Evolutionary conservation across 495 filamentous ascomycete species (phyloP).

Genomic region (Neurospora sp.): DNA sequence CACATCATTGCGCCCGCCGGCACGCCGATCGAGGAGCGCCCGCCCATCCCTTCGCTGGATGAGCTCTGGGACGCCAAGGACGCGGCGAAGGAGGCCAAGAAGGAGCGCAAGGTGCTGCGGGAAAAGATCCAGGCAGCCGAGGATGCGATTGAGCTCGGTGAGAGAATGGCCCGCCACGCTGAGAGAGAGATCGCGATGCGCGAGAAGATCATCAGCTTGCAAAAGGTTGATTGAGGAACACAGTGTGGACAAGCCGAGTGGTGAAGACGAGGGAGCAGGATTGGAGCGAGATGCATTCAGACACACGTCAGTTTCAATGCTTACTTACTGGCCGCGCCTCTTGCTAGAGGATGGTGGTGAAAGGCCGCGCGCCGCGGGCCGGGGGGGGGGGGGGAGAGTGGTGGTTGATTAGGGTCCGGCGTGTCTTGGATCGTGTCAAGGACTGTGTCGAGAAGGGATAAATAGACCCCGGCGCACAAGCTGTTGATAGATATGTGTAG

Average conservation of each 20-base stretch:
- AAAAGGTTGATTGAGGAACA: background rate
- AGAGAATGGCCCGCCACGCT: conserved; percentile 2
- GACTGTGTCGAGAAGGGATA: background rate
- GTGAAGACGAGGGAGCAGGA: background rate
- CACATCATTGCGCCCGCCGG: conserved; percentile 68
- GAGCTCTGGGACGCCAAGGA: conserved; percentile 45
- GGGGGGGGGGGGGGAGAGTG: background rate
- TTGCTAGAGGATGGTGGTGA: background rate
- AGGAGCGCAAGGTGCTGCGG: conserved; percentile 31
- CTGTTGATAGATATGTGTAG: background rate
- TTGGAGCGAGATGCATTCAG: background rate
- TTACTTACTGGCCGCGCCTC: background rate
- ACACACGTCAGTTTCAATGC: background rate
- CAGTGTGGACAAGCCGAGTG: background rate
- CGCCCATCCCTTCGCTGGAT: conserved; percentile 52
- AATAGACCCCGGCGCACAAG: background rate
- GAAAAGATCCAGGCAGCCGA: background rate
- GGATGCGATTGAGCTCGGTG: conserved; percentile 8
- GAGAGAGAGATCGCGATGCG: conserved; percentile 8
- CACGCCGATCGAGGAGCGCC: conserved; percentile 47
- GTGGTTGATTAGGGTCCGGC: background rate
- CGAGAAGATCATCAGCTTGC: conserved; percentile 4
- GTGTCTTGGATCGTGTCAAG: background rate
- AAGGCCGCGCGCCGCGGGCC: background rate
- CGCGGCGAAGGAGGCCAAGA: conserved; percentile 40